Evolutionary conservation across 345 rosid species (phyloP).

Genomic region (Salix purpurea): DNA sequence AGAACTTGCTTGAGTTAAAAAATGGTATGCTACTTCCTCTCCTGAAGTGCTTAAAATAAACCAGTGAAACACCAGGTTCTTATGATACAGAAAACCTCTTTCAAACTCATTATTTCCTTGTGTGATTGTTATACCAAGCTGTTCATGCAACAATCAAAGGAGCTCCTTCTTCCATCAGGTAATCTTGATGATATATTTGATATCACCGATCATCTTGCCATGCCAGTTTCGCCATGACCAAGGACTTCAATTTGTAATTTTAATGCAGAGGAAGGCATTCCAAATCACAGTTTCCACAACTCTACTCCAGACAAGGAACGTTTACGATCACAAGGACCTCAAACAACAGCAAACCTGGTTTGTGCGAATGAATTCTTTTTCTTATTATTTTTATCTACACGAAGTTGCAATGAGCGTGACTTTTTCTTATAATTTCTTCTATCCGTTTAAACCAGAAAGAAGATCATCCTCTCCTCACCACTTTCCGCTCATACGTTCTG

Average conservation of each 20-base stretch:
- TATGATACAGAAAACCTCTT: not conserved
- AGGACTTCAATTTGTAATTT: not conserved
- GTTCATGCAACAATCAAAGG: slow-evolving; percentile 39
- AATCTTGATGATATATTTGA: slow-evolving; percentile 5
- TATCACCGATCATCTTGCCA: slow-evolving; percentile 1
- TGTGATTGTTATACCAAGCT: slow-evolving; percentile 22
- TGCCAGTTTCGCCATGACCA: not conserved
- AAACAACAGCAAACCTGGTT: slow-evolving; percentile 36
- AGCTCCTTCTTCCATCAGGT: slow-evolving; percentile 35
- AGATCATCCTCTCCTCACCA: slow-evolving; percentile 48
- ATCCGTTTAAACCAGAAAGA: slow-evolving; percentile 33
- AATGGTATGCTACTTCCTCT: slow-evolving; percentile 27
- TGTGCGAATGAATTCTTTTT: not conserved
- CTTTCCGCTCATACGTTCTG: slow-evolving; percentile 40
- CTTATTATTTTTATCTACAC: not conserved
- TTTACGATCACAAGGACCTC: slow-evolving; percentile 35
- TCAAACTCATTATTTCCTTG: not conserved
- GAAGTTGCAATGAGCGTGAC: not conserved
- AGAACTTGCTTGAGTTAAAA: slow-evolving; percentile 31
- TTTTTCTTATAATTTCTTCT: not conserved
- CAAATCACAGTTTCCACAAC: slow-evolving; percentile 29
- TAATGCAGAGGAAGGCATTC: slow-evolving; percentile 31
- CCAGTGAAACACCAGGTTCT: not conserved
- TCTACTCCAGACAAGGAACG: slow-evolving; percentile 25
- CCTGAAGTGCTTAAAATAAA: not conserved